These are phyloP conservation scores for Ehretia macrophylla DNA, from an alignment of 257 asterid species.

Conservation along the genomic window DNA sequence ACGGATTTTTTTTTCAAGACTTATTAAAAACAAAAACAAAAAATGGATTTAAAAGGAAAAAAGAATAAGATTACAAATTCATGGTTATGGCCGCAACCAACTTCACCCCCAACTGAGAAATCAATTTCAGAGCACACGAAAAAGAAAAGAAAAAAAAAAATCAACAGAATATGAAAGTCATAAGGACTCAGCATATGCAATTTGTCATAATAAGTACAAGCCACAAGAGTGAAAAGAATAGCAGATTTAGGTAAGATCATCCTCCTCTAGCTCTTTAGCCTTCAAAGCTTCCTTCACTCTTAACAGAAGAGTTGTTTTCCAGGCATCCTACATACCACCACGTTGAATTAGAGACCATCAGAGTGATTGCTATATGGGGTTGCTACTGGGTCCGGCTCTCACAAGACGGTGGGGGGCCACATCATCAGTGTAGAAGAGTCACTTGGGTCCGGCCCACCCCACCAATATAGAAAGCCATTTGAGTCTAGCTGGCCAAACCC, in stretches of 20 bases:
- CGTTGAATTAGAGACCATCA: not conserved
- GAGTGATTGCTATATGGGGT: not conserved
- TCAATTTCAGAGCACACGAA: not conserved
- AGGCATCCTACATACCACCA: constrained; percentile 53
- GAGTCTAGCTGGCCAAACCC: no score
- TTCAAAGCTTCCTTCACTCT: constrained; percentile 93
- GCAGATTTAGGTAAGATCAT: constrained; percentile 68
- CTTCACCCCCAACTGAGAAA: not conserved
- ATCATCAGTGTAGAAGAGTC: no score
- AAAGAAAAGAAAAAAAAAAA: not conserved
- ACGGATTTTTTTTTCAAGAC: no score
- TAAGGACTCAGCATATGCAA: not conserved
- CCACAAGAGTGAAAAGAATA: not conserved
- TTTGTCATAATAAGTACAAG: not conserved
- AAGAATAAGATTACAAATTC: not conserved
- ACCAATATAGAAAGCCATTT: no score
- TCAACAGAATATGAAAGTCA: not conserved
- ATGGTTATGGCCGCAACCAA: not conserved
- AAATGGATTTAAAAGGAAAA: no score
- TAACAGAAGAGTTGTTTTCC: constrained; percentile 88
- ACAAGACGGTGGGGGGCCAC: no score
- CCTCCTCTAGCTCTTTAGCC: constrained; percentile 93
- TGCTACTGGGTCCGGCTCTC: no score
- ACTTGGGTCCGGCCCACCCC: no score
- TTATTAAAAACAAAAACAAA: no score